These are phyloP conservation scores for Fagopyrum homotropicum DNA, from an alignment of 148 eudicot species.

Conservation along the genomic window DNA sequence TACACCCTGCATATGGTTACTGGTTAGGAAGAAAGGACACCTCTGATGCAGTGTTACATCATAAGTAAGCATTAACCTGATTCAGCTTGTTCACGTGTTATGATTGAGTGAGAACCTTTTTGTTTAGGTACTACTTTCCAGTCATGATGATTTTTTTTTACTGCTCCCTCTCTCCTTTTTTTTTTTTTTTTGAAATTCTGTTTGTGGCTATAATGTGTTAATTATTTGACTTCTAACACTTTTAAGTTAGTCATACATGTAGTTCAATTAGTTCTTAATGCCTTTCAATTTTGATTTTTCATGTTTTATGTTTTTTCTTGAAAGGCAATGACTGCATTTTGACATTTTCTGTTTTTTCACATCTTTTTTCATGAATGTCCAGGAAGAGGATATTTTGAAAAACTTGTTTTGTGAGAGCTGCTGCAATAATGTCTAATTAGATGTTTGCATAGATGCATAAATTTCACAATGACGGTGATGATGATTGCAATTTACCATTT, in stretches of 20 bases:
- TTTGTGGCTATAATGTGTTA: neutral
- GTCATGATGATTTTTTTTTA: neutral
- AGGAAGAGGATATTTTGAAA: neutral
- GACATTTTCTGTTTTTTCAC: neutral
- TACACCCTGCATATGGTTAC: neutral
- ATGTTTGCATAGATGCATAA: neutral
- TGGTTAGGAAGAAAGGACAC: neutral
- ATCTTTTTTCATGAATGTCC: neutral
- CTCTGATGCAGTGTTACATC: neutral
- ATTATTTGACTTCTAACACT: neutral
- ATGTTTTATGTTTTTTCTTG: neutral
- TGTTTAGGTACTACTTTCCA: neutral
- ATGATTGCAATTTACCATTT: constrained; percentile 1
- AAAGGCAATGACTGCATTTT: neutral
- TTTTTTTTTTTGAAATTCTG: no score
- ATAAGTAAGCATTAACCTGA: neutral
- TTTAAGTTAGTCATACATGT: neutral
- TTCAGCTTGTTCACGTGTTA: neutral
- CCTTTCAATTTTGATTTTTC: neutral
- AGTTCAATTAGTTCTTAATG: neutral
- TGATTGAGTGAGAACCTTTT: neutral
- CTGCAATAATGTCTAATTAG: constrained; percentile 4
- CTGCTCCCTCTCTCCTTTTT: neutral
- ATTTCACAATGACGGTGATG: neutral
- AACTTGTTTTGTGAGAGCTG: neutral